Base-by-base conservation (phyloP, 371 early-diverging fungal species). In the Conidiobolus incongruus region DNA sequence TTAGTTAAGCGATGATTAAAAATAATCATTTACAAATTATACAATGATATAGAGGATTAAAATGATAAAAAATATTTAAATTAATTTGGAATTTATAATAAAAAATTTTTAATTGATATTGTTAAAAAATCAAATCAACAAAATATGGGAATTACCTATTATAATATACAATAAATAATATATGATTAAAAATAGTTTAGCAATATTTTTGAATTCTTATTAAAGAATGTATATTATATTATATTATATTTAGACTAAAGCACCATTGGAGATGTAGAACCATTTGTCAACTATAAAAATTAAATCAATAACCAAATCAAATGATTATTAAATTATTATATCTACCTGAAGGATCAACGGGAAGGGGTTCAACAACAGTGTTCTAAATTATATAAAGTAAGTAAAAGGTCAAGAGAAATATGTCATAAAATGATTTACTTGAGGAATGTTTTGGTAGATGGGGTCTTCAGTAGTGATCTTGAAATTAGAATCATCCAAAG, bases 231-330 rank as follows among this genome's bases (percentile, higher is more conserved):
- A n/a, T n/a, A n/a, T n/a, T n/a, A n/a, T n/a, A n/a, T 36, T 36
- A 36, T 11, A 36, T 21, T 36, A 8, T 7, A 36, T n/a, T 39
- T 39, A 39, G 26, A 39, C 20, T 12, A 47, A 38, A 22, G 53
- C 42, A 40, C 75, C 80, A n/a, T n/a, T n/a, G 33, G 78, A 77
- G 58, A 91, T 77, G 70, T 78, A 94, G 77, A 89, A 94, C 93
- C 93, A 92, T 78, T 92, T 92, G 76, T 88, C 86, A 52, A 92
- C 74, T 32, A 73, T n/a, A n/a, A n/a, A n/a, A n/a, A n/a, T n/a
- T n/a, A n/a, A n/a, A n/a, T n/a, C n/a, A n/a, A n/a, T n/a, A n/a
- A n/a, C n/a, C n/a, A n/a, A n/a, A n/a, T n/a, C n/a, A n/a, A n/a
- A n/a, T n/a, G n/a, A n/a, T n/a, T n/a, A n/a, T n/a, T n/a, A n/a